Evolutionary conservation across 805 yeast genomes (phyloP), one percentile per base, ranked within the genome.

Genomic region (Metschnikowia noctiluminum): DNA sequence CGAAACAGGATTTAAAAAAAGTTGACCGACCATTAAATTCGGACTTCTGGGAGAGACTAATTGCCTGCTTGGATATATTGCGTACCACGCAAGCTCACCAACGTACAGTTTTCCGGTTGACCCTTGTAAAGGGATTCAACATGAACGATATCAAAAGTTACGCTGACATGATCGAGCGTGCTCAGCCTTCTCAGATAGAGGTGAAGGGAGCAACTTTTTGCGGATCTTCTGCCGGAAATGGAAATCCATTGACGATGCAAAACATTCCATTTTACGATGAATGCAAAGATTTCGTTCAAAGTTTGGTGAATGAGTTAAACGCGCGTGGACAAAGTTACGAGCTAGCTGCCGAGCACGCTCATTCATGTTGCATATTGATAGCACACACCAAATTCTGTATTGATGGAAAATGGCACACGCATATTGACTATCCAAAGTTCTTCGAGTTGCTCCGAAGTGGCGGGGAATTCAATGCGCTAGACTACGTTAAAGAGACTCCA

Each of bases 201-300:
- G 85, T 90, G 51, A 90, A 90, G 68, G 97, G 97, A 47, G 97
- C 96, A 11, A 90, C 97, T 0, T 90, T 88, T 70, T 89, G 97
- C 73, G 97, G 97, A 0, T 85, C 95, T 0, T 86, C 96, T 11
- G 71, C 70, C 48, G 89, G 85, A 40, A 87, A 88, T 63, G 91
- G 94, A 32, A 89, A 90, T 61, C 91, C 96, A 42, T 73, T 90
- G 56, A 89, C 97, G 2, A 90, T 90, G 97, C 92, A 90, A 63
- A 90, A 90, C 62, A 94, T 91, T 48, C 97, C 97, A 40, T 90
- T 87, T 62, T 90, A 90, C 62, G 96, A 89, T 54, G 97, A 90
- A 64, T 92, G 96, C 62, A 82, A 81, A 57, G 70, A 65, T 7
- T 90, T 90, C 65, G 97, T 89, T 5, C 74, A 73, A 42, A 74